Evolutionary conservation across 352 stramenopile genomes (phyloP).

Genomic region (Phytophthora foliorum): DNA sequence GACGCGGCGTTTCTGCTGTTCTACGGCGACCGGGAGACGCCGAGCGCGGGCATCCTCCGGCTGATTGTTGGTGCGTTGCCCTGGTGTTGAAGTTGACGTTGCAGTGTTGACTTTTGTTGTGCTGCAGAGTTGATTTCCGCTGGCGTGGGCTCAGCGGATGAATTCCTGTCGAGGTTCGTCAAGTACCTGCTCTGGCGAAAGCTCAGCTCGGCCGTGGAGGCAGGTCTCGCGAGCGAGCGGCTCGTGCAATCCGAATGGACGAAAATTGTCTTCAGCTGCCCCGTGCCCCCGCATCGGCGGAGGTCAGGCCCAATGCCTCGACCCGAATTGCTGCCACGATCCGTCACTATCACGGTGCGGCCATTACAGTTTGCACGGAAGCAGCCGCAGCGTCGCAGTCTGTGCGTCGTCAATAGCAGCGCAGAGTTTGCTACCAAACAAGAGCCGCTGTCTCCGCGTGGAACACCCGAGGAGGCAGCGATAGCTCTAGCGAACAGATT

Average conservation of each 20-base stretch:
- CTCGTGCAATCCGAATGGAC: slow-evolving; percentile 77
- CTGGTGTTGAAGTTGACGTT: slow-evolving; percentile 12
- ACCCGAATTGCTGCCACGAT: slow-evolving; percentile 56
- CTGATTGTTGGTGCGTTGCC: slow-evolving; percentile 68
- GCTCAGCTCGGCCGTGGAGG: slow-evolving; percentile 52
- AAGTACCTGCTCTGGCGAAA: slow-evolving; percentile 68
- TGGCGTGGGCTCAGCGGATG: slow-evolving; percentile 42
- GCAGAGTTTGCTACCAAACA: slow-evolving; percentile 20
- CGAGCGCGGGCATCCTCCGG: slow-evolving; percentile 55
- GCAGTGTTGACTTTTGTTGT: slow-evolving; percentile 9
- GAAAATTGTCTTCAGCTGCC: slow-evolving; percentile 80
- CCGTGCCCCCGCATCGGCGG: slow-evolving; percentile 37
- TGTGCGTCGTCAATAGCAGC: slow-evolving; percentile 24
- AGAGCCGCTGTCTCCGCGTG: slow-evolving; percentile 15
- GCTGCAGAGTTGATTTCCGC: slow-evolving; percentile 61
- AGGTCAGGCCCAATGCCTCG: slow-evolving; percentile 51
- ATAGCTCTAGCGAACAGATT: slow-evolving; percentile 30
- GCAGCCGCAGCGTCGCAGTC: slow-evolving; percentile 28
- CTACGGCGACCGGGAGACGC: slow-evolving; percentile 61
- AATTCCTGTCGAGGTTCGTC: slow-evolving; percentile 44
- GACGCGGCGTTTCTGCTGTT: slow-evolving; percentile 78
- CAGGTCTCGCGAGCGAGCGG: slow-evolving; percentile 45
- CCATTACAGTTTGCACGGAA: slow-evolving; percentile 55
- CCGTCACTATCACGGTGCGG: slow-evolving; percentile 70
- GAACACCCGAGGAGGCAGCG: slow-evolving; percentile 22